Base-by-base conservation (phyloP, 495 filamentous ascomycete genomes). In the Daldinia vernicosa region DNA sequence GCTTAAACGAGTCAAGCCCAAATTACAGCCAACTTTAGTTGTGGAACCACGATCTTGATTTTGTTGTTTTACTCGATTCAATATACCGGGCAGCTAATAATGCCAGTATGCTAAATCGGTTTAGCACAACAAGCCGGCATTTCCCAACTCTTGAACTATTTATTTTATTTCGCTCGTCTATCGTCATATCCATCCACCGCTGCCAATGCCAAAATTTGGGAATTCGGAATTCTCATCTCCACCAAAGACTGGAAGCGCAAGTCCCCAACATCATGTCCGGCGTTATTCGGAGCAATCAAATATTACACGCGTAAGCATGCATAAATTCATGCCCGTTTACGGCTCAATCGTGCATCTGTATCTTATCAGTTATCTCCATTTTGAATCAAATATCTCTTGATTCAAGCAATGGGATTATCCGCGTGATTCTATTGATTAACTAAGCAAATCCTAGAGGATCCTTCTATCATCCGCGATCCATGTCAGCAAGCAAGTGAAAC, bases 261-360 rank as follows among this genome's bases (percentile, higher is more conserved):
- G 66, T 74, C 71, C 71, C 71, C 71, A 74, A 74, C 63, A 24
- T 71, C 57, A 67, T 66, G 71, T 74, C 71, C 71, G 71, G 71
- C 47, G 39, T 70, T 32, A 32, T 60, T 60, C 60, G 67, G 66
- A 30, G 24, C 56, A 59, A 39, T 14, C 53, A 43, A 11, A 54
- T 70, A 60, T 58, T 51, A 14, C 59, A 37, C 64, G 61, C 61
- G 61, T 73, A 69, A 67, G 71, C 67, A 22, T 58, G 71, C 71
- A 74, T 69, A 65, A 65, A 73, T 47, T 60, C 15, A 60, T 58
- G 62, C 66, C 70, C 47, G 60, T 35, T 54, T 58, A 12, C 51
- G 43, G 54, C 63, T 54, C 59, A 17, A 52, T 59, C 19, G 33
- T 14, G 47, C 27, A 47, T 55, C 51, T 28, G 15, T 71, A 66